A percentile compares a stretch with the other conserved stretches of the same genome.
Conservation (phyloP, 768 basidiomycete genomes). For the Lentinula guzmanii region DNA sequence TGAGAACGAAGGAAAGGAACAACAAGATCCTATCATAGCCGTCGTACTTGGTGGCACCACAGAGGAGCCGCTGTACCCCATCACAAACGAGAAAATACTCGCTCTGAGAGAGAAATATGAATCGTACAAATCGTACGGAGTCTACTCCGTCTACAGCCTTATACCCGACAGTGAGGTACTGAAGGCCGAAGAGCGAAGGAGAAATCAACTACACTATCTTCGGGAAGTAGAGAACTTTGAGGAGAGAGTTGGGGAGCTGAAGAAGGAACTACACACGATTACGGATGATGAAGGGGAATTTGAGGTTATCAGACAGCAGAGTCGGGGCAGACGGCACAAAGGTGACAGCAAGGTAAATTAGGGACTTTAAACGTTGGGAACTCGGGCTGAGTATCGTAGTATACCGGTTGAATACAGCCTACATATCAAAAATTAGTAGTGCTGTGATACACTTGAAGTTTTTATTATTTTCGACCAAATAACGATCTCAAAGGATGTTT, state of each 20-base stretch:
- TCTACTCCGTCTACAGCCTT: neutral
- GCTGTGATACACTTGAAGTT: no score
- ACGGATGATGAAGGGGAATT: conserved; percentile 26
- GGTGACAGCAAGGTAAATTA: neutral
- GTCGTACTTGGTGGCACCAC: neutral
- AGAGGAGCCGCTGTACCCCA: neutral
- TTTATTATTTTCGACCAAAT: no score
- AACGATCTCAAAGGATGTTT: no score
- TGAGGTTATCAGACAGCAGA: conserved; percentile 24
- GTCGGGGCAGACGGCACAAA: neutral
- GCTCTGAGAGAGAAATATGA: conserved; percentile 1
- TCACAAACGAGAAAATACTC: neutral
- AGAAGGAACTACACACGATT: neutral
- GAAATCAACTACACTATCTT: neutral
- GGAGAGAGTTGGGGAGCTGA: neutral
- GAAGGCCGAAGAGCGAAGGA: neutral
- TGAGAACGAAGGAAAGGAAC: neutral
- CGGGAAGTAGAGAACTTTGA: neutral
- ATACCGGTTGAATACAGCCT: no score
- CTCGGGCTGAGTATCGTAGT: no score
- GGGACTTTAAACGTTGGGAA: no score
- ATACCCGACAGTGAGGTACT: neutral
- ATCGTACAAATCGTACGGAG: conserved; percentile 1
- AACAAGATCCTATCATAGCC: neutral
- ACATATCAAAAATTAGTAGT: no score